Evolutionary conservation across 345 rosid genomes (phyloP).

Genomic region (Eucalyptus lansdowneana): DNA sequence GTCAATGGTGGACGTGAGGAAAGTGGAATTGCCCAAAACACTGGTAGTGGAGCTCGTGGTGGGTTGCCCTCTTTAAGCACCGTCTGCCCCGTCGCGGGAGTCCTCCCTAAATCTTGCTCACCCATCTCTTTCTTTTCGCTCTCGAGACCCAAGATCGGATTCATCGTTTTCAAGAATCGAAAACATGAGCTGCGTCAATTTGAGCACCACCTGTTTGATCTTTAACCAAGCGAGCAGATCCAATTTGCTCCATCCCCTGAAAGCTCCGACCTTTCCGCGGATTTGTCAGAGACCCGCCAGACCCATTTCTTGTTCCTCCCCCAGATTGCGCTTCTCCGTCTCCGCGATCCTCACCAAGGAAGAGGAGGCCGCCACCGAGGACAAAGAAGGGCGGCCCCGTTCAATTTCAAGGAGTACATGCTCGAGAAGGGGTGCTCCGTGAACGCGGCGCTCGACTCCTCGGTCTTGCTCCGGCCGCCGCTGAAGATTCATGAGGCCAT

Average conservation of each 20-base stretch:
- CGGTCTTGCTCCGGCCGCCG: constrained; percentile 57
- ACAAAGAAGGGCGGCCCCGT: constrained; percentile 17
- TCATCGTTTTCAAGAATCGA: background rate
- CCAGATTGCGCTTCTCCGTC: constrained; percentile 2
- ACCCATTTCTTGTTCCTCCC: background rate
- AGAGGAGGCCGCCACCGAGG: constrained; percentile 14
- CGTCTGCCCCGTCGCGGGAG: background rate
- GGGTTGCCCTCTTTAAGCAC: background rate
- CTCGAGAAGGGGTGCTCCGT: constrained; percentile 39
- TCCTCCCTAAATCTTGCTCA: background rate
- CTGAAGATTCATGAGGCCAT: constrained; percentile 80
- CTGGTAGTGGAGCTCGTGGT: background rate
- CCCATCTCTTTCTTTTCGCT: background rate
- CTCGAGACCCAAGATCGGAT: background rate
- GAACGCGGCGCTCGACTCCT: constrained; percentile 55
- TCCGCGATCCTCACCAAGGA: constrained; percentile 44
- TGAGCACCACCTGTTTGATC: constrained; percentile 10
- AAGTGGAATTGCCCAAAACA: constrained; percentile 28
- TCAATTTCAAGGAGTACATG: constrained; percentile 81
- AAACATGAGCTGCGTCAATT: constrained; percentile 41
- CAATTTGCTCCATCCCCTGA: background rate
- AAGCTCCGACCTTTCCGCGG: background rate
- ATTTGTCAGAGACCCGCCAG: background rate
- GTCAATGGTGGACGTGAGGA: background rate
- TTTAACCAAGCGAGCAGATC: background rate